A percentile compares a stretch with the other conserved stretches of the same genome.
Evolutionary conservation across 108 stramenopile species (phyloP).

Genomic region (Mayamaea pseudoterrestris): DNA sequence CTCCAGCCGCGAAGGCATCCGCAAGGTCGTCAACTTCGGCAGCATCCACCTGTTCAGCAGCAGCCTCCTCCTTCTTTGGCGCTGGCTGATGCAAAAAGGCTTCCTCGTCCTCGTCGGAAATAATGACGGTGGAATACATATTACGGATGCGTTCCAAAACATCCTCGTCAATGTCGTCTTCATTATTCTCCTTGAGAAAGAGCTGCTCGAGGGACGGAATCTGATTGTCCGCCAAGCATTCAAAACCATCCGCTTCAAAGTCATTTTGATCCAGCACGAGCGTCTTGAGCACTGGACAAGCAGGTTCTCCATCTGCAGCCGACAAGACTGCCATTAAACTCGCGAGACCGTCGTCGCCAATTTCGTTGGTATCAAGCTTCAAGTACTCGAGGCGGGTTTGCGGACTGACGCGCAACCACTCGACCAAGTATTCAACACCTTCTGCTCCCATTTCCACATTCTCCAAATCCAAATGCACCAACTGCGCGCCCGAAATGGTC

Average conservation of each 20-base stretch:
- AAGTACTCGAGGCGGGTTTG: background rate
- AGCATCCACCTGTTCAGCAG: background rate
- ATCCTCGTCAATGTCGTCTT: conserved; percentile 1
- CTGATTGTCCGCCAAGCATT: background rate
- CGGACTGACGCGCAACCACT: background rate
- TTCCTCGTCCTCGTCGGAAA: background rate
- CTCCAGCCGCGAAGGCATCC: background rate
- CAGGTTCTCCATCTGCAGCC: too few species aligned
- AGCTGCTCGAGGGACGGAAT: background rate
- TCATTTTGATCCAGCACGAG: background rate
- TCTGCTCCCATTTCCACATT: background rate
- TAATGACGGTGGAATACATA: background rate
- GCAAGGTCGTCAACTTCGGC: background rate
- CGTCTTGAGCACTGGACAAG: background rate
- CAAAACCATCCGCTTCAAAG: background rate
- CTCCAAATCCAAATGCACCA: background rate
- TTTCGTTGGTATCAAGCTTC: background rate
- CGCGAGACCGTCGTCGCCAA: background rate
- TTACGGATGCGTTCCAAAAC: background rate
- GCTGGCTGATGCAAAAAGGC: background rate
- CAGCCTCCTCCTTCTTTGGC: background rate
- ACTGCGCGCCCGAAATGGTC: background rate
- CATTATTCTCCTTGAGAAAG: background rate
- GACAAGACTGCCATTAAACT: too few species aligned
- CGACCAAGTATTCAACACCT: background rate